Percentiles rank a stretch among this genome's conserved stretches.
Evolutionary conservation across 345 rosid species (phyloP).

Genomic region (Garcia nutans): DNA sequence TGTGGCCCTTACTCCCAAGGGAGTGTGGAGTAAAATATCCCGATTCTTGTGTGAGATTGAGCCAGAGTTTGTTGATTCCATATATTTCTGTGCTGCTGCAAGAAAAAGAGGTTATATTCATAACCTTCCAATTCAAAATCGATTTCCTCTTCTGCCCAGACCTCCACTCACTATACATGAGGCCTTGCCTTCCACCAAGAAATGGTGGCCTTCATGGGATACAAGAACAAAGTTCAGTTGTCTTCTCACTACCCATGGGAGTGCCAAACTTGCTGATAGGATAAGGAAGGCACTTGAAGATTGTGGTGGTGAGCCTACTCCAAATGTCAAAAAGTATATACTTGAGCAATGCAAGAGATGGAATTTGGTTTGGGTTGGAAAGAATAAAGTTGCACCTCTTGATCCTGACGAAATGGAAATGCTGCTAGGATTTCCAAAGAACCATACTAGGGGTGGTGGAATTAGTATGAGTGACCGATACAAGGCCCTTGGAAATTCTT

Average conservation of each 20-base stretch:
- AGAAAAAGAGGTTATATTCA: constrained; percentile 41
- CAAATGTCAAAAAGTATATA: not conserved
- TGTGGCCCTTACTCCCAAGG: constrained; percentile 28
- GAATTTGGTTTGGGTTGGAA: constrained; percentile 41
- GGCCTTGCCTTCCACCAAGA: not conserved
- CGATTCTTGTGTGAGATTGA: constrained; percentile 19
- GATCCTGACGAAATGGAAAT: constrained; percentile 30
- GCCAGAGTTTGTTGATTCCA: constrained; percentile 35
- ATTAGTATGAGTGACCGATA: constrained; percentile 17
- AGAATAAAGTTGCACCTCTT: constrained; percentile 28
- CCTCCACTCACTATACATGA: constrained; percentile 21
- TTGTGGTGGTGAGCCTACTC: constrained; percentile 16
- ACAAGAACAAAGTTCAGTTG: not conserved
- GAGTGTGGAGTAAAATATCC: constrained; percentile 32
- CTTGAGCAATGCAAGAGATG: constrained; percentile 22
- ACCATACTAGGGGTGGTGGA: constrained; percentile 37
- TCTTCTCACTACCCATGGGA: constrained; percentile 1
- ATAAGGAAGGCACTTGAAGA: constrained; percentile 21
- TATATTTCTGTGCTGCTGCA: constrained; percentile 26
- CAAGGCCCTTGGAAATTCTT: constrained; percentile 26
- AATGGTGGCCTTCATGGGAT: constrained; percentile 2
- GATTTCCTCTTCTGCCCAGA: constrained; percentile 27
- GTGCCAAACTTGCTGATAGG: constrained; percentile 19
- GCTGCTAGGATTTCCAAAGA: constrained; percentile 31
- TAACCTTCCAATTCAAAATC: constrained; percentile 33